Evolutionary conservation across 495 filamentous ascomycete genomes (phyloP), one percentile per base, ranked within the genome.

Genomic region (Hyaloscypha finlandica): DNA sequence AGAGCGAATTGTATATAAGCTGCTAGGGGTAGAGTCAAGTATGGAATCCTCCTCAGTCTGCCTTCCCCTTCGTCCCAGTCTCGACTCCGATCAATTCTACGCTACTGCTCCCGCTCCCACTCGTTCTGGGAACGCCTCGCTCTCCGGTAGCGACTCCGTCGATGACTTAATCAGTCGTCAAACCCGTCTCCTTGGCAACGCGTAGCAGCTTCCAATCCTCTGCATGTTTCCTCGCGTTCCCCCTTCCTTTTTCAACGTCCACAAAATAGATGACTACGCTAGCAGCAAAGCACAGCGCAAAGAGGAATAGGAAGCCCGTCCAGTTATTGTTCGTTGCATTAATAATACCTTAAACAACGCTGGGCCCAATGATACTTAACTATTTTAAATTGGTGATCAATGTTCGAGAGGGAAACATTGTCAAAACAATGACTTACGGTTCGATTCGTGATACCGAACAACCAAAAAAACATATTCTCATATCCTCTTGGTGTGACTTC

Each of bases 381-480:
- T 84, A 53, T 65, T 3, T 8, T 54, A 48, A 8, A 2, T 22
- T 32, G 16, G 63, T 14, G 53, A 57, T 32, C 20, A 29, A 32
- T 33, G 20, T n/a, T 16, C 25, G 22, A n/a, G 11, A 8, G 29
- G 19, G 33, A 48, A 16, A 16, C 30, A 37, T 42, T 14, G 25
- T 75, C 81, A 22, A 48, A 16, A 16, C 30, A 37, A 54, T 14
- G 25, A 75, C 81, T 73, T 66, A 83, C 81, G 20, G 79, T 79
- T 20, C 81, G 78, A 60, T 82, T 83, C 9, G 81, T 84, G 62
- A 84, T 83, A 19, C 81, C 81, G 67, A 84, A 84, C 0, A 84
- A 69, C 4, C 80, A 79, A 51, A 84, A 84, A 69, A 84, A 83
- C 78, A 84, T 81, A 37, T 83, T 83, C 63, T 84, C 82, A 56